phyloP scores from a whole-genome alignment of 495 filamentous ascomycete genomes.

The Penicillium macrosclerotiorum region DNA sequence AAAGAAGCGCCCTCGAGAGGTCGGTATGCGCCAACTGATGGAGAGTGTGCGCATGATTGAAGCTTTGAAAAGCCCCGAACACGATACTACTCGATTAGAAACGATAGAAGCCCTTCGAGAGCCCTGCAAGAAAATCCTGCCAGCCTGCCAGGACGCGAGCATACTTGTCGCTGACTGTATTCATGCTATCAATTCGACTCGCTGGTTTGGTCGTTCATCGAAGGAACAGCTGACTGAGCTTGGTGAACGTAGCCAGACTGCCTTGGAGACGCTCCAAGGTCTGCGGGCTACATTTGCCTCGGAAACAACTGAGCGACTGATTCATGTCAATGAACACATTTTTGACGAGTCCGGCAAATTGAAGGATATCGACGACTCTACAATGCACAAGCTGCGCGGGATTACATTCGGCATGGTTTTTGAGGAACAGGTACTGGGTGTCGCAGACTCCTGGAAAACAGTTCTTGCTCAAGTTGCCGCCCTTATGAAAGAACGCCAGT shows the following conservation, averaged over 20 bases:
- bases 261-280: constrained; percentile 13
- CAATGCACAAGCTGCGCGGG: constrained; percentile 13
- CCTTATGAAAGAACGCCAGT: constrained; percentile 24
- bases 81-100: constrained; percentile 21
- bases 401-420: constrained; percentile 29
- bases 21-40: constrained; percentile 27
- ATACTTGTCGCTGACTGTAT: constrained; percentile 18
- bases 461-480: constrained; percentile 18
- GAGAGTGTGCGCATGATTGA: constrained; percentile 22
- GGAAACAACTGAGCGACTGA: constrained; percentile 25
- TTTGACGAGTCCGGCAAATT: constrained; percentile 26
- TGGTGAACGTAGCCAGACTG: constrained; percentile 9
- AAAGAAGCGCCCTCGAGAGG: constrained; percentile 19
- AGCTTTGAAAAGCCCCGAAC: constrained; percentile 23
- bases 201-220: constrained; percentile 26
- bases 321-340: constrained; percentile 22
- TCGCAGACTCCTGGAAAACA: constrained; percentile 20
- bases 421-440: constrained; percentile 28
- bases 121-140: constrained; percentile 21
- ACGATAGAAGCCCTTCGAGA: constrained; percentile 25
- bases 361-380: constrained; percentile 11
- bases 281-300: constrained; percentile 19
- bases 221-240: constrained; percentile 18
- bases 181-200: constrained; percentile 21
- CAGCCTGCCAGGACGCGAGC: constrained; percentile 23